Percentiles rank a stretch among this genome's conserved stretches.
Conservation (phyloP, 1,284 basidiomycete species). For the Cryptococcus deneoformans region DNA sequence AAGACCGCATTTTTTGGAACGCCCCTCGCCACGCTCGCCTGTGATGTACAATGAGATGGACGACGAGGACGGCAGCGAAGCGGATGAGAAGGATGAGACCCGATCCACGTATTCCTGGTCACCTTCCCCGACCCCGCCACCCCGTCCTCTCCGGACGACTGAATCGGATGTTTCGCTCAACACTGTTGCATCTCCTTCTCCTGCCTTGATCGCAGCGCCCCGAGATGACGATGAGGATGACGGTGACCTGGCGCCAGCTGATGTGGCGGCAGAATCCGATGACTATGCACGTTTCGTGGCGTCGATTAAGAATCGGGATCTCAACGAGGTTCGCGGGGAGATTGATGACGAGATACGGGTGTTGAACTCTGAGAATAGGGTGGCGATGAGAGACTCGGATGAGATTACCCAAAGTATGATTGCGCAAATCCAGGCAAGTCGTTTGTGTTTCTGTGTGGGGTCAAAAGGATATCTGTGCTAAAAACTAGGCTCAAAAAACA, state of each 20-base stretch:
- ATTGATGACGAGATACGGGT: conserved; percentile 87
- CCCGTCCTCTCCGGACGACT: conserved; percentile 21
- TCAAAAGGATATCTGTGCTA: neutral
- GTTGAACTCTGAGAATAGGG: conserved; percentile 78
- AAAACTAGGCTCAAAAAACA: conserved; percentile 27
- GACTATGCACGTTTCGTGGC: conserved; percentile 91
- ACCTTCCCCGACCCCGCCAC: conserved; percentile 30
- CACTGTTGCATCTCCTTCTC: conserved; percentile 10
- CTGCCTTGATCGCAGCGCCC: conserved; percentile 13
- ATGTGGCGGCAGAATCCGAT: conserved; percentile 74
- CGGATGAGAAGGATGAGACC: conserved; percentile 26
- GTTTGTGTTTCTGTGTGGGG: neutral
- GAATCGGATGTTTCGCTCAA: conserved; percentile 15
- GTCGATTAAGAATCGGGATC: conserved; percentile 76
- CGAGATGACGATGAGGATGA: conserved; percentile 39
- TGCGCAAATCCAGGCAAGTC: conserved; percentile 82
- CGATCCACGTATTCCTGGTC: conserved; percentile 44
- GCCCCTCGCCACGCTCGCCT: too few relatives aligned
- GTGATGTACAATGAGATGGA: too few relatives aligned
- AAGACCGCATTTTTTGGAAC: too few relatives aligned
- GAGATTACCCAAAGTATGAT: conserved; percentile 95
- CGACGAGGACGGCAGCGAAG: neutral
- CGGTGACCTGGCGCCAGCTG: conserved; percentile 61
- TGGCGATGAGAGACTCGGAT: conserved; percentile 88
- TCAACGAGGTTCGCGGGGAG: conserved; percentile 76